Percentiles rank a stretch among this genome's conserved stretches.
Conservation (phyloP, 768 basidiomycete species). For the Mycena kentingensis region DNA sequence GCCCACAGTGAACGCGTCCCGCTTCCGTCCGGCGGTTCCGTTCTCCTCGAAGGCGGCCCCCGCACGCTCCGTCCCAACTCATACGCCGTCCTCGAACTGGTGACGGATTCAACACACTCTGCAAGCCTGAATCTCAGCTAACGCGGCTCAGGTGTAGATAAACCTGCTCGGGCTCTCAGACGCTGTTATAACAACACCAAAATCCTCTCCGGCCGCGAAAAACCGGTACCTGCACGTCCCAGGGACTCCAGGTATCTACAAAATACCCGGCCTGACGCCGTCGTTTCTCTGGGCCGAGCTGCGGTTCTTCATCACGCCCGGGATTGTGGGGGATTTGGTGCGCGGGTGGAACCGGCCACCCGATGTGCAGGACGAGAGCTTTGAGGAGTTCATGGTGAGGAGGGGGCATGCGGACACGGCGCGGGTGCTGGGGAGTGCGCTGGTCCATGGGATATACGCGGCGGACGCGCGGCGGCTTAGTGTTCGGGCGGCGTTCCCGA, state of each 20-base stretch:
- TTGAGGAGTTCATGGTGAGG: conserved; percentile 75
- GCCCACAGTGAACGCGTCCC: conserved; percentile 52
- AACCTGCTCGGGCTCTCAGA: conserved; percentile 66
- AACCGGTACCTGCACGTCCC: conserved; percentile 73
- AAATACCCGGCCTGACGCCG: conserved; percentile 45
- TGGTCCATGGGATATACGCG: conserved; percentile 93
- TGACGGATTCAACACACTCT: conserved; percentile 37
- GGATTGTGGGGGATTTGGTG: conserved; percentile 63
- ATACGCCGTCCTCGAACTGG: conserved; percentile 75
- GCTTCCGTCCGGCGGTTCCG: conserved; percentile 39
- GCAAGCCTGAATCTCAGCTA: conserved; percentile 4
- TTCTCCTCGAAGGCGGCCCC: conserved; percentile 85
- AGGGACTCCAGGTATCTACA: conserved; percentile 51
- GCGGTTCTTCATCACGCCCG: conserved; percentile 48
- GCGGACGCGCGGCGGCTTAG: conserved; percentile 78
- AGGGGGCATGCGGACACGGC: conserved; percentile 77
- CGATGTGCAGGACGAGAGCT: conserved; percentile 65
- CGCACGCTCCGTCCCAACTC: conserved; percentile 82
- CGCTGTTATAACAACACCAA: conserved; percentile 66
- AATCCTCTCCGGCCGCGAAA: conserved; percentile 69
- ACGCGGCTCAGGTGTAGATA: conserved; percentile 53
- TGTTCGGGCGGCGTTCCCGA: conserved; percentile 75
- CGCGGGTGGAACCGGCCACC: conserved; percentile 43
- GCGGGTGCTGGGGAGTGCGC: conserved; percentile 70
- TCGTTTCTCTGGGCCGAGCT: conserved; percentile 44